Conservation (phyloP, 805 yeast species). For the Candida maesae region DNA sequence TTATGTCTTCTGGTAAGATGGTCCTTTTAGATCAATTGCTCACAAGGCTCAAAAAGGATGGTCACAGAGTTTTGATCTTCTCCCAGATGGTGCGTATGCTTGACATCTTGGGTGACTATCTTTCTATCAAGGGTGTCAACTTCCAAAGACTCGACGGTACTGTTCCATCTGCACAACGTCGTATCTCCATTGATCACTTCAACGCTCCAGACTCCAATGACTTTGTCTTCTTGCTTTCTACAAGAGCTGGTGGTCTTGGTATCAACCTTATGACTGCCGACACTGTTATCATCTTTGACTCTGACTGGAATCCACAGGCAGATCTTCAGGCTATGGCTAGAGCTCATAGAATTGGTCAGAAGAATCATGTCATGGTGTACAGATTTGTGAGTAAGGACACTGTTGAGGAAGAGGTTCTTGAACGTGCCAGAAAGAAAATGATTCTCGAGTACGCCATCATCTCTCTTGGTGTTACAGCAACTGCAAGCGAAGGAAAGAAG, state of each 20-base stretch:
- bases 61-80: slow-evolving; percentile 92
- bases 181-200: slow-evolving; percentile 94
- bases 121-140: slow-evolving; percentile 78
- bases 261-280: slow-evolving; percentile 99
- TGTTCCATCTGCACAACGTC: slow-evolving; percentile 87
- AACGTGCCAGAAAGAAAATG: slow-evolving; percentile 97
- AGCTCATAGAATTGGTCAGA: slow-evolving; percentile 99
- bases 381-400: slow-evolving; percentile 98
- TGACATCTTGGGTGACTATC: slow-evolving; percentile 91
- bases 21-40: slow-evolving; percentile 87
- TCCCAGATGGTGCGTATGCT: slow-evolving; percentile 97
- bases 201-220: slow-evolving; percentile 92
- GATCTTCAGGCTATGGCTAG: slow-evolving; percentile 99
- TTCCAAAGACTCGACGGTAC: slow-evolving; percentile 97
- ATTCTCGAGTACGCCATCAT: slow-evolving; percentile 96
- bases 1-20: slow-evolving; percentile 99
- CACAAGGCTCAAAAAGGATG: slow-evolving; percentile 82
- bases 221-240: slow-evolving; percentile 82
- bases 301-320: slow-evolving; percentile 99
- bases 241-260: slow-evolving; percentile 99
- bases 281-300: slow-evolving; percentile 95
- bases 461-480: slow-evolving; percentile 90
- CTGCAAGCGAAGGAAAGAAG: slow-evolving; percentile 39
- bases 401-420: slow-evolving; percentile 95
- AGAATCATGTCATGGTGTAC: slow-evolving; percentile 95